These are phyloP conservation scores for Ambrosia hybrid DNA, from an alignment of 140 eudicot species.

Conservation along the genomic window DNA sequence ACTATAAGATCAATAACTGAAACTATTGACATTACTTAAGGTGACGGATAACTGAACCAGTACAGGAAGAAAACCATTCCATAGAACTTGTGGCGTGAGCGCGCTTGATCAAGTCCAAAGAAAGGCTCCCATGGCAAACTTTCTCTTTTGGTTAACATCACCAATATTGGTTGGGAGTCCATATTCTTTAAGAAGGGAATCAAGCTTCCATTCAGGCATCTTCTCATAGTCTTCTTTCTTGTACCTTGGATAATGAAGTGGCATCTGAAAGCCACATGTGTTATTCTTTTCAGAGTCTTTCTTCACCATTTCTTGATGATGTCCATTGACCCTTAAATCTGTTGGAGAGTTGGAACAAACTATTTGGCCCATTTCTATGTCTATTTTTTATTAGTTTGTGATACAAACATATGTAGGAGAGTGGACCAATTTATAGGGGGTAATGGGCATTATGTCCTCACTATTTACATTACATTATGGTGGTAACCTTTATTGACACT, in stretches of 20 bases:
- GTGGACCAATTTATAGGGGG: conserved; percentile 24
- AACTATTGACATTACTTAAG: not conserved
- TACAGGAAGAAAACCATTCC: not conserved
- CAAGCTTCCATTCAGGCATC: conserved; percentile 61
- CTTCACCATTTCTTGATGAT: conserved; percentile 16
- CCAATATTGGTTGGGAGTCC: conserved; percentile 45
- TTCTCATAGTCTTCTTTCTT: conserved; percentile 45
- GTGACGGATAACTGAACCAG: not conserved
- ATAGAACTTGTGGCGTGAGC: not conserved
- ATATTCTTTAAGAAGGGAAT: conserved; percentile 46
- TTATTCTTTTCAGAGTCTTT: conserved; percentile 11
- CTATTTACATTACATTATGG: conserved; percentile 1
- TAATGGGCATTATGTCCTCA: conserved; percentile 21
- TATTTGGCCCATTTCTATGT: conserved; percentile 23
- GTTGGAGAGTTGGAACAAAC: conserved; percentile 19
- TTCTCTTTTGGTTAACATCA: conserved; percentile 47
- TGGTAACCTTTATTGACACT: not conserved
- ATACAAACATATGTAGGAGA: not conserved
- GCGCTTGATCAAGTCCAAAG: conserved; percentile 38
- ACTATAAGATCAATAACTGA: not conserved
- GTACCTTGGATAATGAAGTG: conserved; percentile 58
- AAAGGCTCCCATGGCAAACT: conserved; percentile 59
- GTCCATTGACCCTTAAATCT: not conserved
- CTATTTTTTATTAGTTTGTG: not conserved
- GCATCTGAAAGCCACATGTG: conserved; percentile 39